Percentiles rank a stretch among this genome's conserved stretches.
phyloP scores from a whole-genome alignment of 2,329 filamentous ascomycete genomes.

The Intubia oerlemansii region DNA sequence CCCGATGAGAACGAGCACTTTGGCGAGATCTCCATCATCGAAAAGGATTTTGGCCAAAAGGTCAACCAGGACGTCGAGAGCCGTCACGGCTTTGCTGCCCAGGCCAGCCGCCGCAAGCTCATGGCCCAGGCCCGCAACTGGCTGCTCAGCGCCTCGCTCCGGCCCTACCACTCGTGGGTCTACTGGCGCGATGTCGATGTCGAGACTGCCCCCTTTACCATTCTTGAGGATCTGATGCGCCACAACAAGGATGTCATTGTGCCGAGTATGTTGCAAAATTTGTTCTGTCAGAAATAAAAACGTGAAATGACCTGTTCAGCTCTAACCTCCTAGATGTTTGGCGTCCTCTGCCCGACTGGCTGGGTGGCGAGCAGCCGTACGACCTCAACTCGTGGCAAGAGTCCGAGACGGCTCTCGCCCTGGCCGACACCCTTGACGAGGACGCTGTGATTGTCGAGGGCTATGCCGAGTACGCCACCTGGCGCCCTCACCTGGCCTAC shows the following conservation, averaged over 20 bases:
- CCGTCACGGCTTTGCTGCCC: constrained; percentile 88
- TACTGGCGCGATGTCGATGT: constrained; percentile 70
- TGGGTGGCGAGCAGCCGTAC: constrained; percentile 94
- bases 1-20: constrained; percentile 64
- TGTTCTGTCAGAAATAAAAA: not conserved
- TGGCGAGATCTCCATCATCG: constrained; percentile 91
- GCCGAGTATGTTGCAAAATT: constrained; percentile 55
- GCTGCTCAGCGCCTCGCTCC: constrained; percentile 78
- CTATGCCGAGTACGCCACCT: constrained; percentile 96
- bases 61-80: constrained; percentile 97
- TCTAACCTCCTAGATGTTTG: constrained; percentile 55
- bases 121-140: constrained; percentile 98
- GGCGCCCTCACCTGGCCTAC: constrained; percentile 92
- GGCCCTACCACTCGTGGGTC: constrained; percentile 89
- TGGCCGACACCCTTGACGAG: constrained; percentile 89
- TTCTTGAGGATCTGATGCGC: constrained; percentile 92
- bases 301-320: too few species aligned
- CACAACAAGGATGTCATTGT: constrained; percentile 99
- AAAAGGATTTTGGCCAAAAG: constrained; percentile 97
- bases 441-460: constrained; percentile 98
- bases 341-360: constrained; percentile 96
- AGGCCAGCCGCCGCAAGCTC: constrained; percentile 79
- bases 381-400: constrained; percentile 99
- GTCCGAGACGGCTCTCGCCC: constrained; percentile 81
- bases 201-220: constrained; percentile 89